Conservation (phyloP, 345 rosid genomes). For the Dovyalis caffra region DNA sequence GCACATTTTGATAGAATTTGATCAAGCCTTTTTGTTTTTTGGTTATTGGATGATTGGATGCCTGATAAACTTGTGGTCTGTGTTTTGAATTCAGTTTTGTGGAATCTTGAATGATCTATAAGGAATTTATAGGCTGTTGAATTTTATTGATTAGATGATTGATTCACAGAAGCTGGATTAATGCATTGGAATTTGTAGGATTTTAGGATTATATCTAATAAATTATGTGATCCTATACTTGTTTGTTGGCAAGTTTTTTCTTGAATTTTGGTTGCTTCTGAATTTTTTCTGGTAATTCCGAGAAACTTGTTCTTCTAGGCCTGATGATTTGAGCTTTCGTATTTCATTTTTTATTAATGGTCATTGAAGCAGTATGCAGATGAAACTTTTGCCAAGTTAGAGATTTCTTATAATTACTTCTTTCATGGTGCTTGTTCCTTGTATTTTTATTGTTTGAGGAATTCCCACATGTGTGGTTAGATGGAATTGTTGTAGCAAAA, state of each 20-base stretch:
- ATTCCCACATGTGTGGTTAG: not conserved
- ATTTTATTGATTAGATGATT: constrained; percentile 5
- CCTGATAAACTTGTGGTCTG: not conserved
- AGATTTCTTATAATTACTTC: not conserved
- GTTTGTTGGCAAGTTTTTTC: not conserved
- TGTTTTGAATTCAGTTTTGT: not conserved
- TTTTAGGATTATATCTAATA: not conserved
- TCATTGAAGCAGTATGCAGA: not conserved
- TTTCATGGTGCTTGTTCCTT: not conserved
- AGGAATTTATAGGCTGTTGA: not conserved
- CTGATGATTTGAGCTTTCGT: not conserved
- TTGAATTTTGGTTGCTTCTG: not conserved
- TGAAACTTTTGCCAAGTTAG: not conserved
- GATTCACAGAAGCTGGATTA: not conserved
- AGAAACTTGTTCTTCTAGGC: not conserved
- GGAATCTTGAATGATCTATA: not conserved
- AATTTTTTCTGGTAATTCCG: not conserved
- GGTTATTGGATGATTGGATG: not conserved
- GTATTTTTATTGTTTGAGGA: not conserved
- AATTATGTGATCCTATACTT: not conserved
- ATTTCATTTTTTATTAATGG: constrained; percentile 6
- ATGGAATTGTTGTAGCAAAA: not conserved
- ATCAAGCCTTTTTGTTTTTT: not conserved
- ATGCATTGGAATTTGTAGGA: not conserved
- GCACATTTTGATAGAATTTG: constrained; percentile 2